Base-by-base conservation (phyloP, 768 basidiomycete species). In the Rossbeevera mucosa region DNA sequence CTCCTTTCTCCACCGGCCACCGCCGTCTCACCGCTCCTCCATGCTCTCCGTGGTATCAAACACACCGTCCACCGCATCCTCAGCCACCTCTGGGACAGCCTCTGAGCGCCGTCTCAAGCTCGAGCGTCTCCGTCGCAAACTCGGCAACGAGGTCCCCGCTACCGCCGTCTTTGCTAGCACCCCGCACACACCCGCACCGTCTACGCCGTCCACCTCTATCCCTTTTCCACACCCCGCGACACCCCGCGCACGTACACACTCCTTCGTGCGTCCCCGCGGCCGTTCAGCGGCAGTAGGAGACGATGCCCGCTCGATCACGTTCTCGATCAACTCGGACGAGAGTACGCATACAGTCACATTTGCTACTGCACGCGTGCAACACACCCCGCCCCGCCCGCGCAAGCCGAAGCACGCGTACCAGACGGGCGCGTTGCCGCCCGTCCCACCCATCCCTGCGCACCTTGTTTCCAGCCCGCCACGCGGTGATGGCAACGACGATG, bases 101-200 rank as follows among this genome's bases (percentile, higher is more conserved):
- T 74, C 78, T 7, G 59, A 74, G 4, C 70, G 66, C 18, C 75
- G 78, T 44, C 69, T 72, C 57, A 88, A 86, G 66, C 80, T 88
- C 75, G 83, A 84, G 45, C 73, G 80, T 28, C 70, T 88, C 46
- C 74, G 80, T 47, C 79, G 76, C 60, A 82, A 70, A 58, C 74
- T 88, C 3, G 86, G 86, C 0, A 74, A 84, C 18, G 80, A 76
- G 24, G 80, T 87, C 20, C 86, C 86, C 7, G 57, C 76, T 2
- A 73, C 79, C 31, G 74, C 85, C 26, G 80, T 88, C 46, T 86
- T 86, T 66, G 18, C 51, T 3, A 52, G 46, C 1, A 5, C 51
- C 4, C 54, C 48, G 0, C 40, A 25, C 21, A 61, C 64, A 0
- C 41, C 61, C 9, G 31, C 52, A 38, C 53, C 63, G 1, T 47